Percentiles rank a stretch among this genome's conserved stretches.
These are phyloP conservation scores for Salix koriyanagi DNA, from an alignment of 345 rosid species.

Conservation along the genomic window DNA sequence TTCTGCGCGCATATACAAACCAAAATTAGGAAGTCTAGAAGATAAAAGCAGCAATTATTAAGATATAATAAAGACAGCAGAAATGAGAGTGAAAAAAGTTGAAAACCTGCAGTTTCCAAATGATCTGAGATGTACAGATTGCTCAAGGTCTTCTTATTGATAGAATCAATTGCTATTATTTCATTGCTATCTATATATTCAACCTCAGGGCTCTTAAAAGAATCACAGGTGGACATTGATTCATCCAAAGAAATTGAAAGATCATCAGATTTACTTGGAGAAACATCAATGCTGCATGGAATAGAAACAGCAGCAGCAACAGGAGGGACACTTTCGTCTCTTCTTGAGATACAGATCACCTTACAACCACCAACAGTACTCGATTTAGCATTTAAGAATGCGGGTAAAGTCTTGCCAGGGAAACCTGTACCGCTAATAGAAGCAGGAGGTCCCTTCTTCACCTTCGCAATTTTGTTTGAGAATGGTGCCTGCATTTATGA, in stretches of 20 bases:
- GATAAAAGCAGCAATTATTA: not conserved
- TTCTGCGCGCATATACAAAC: constrained; percentile 35
- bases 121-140: constrained; percentile 64
- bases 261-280: constrained; percentile 58
- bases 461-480: constrained; percentile 49
- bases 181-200: constrained; percentile 63
- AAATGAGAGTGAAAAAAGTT: not conserved
- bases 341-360: constrained; percentile 29
- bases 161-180: constrained; percentile 46
- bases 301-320: constrained; percentile 20
- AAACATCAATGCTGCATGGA: constrained; percentile 35
- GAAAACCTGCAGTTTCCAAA: constrained; percentile 42
- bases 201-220: constrained; percentile 80
- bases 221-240: constrained; percentile 73
- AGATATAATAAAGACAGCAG: not conserved
- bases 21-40: not conserved
- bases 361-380: constrained; percentile 30
- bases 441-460: constrained; percentile 43
- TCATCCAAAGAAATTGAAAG: constrained; percentile 64
- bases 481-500: constrained; percentile 40
- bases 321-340: constrained; percentile 22
- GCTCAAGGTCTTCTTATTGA: constrained; percentile 66
- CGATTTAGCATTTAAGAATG: constrained; percentile 29
- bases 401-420: constrained; percentile 27
- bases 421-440: constrained; percentile 20